Evolutionary conservation across 352 stramenopile genomes (phyloP).

Genomic region (Globisporangium camurandrum): DNA sequence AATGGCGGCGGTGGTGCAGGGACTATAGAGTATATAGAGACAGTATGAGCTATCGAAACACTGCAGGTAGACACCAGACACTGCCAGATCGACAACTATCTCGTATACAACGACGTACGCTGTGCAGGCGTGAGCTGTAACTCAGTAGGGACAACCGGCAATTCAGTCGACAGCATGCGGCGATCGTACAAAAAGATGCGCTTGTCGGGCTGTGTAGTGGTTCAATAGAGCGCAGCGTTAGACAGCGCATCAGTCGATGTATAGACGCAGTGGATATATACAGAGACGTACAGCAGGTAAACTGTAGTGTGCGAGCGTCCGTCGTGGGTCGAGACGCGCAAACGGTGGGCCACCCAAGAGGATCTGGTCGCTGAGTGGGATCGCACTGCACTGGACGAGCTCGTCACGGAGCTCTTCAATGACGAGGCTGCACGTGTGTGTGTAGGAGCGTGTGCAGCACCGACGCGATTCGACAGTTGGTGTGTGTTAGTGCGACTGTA

Average conservation of each 20-base stretch:
- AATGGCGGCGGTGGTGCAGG: too few species aligned
- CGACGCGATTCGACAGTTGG: neutral
- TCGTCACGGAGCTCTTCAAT: conserved; percentile 66
- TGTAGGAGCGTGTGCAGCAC: too few species aligned
- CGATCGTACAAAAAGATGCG: conserved; percentile 80
- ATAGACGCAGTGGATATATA: neutral
- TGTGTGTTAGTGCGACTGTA: neutral
- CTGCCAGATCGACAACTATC: too few species aligned
- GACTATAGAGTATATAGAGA: too few species aligned
- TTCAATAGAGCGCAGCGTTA: neutral
- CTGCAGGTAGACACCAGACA: too few species aligned
- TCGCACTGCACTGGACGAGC: conserved; percentile 42
- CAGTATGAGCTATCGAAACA: too few species aligned
- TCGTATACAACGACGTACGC: conserved; percentile 3
- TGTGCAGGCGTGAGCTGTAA: conserved; percentile 20
- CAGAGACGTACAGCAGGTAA: conserved; percentile 35
- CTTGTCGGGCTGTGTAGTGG: conserved; percentile 34
- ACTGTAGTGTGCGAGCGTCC: conserved; percentile 59
- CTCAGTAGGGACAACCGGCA: conserved; percentile 32
- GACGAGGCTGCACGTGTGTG: conserved; percentile 50
- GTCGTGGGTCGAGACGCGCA: conserved; percentile 60
- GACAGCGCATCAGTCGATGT: neutral
- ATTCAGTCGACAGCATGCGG: conserved; percentile 65
- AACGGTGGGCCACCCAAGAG: conserved; percentile 72
- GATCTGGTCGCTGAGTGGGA: conserved; percentile 70